These are phyloP conservation scores for Hyphopichia fennica DNA, from an alignment of 1,139 yeast species.

Conservation along the genomic window DNA sequence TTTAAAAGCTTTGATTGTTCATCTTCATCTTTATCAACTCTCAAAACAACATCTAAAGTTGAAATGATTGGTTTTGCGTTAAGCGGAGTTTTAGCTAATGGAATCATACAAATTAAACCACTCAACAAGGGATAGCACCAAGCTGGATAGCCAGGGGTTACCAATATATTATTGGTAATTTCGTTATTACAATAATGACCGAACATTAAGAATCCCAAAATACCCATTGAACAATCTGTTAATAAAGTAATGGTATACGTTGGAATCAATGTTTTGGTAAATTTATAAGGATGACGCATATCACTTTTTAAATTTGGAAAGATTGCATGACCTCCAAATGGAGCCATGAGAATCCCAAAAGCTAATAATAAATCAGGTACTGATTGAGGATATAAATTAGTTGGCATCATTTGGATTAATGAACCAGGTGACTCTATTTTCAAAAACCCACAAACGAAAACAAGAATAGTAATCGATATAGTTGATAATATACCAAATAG, in stretches of 20 bases:
- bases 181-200: conserved; percentile 77
- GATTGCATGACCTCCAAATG: conserved; percentile 64
- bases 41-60: conserved; percentile 45
- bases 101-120: conserved; percentile 73
- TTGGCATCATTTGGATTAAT: conserved; percentile 40
- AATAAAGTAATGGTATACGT: conserved; percentile 65
- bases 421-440: conserved; percentile 46
- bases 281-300: conserved; percentile 55
- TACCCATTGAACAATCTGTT: conserved; percentile 75
- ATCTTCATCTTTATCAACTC: conserved; percentile 9
- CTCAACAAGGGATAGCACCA: conserved; percentile 67
- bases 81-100: conserved; percentile 84
- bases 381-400: conserved; percentile 48
- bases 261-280: conserved; percentile 33
- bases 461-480: conserved; percentile 41
- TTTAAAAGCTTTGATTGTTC: not conserved
- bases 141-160: conserved; percentile 70
- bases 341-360: conserved; percentile 59
- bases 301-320: conserved; percentile 60
- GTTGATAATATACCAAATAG: conserved; percentile 48
- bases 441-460: conserved; percentile 39
- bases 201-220: conserved; percentile 85
- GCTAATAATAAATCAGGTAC: conserved; percentile 45
- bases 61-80: conserved; percentile 85
- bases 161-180: conserved; percentile 72